Evolutionary conservation across 306 rosid genomes (phyloP).

Genomic region (Casuarina equisetifolia): DNA sequence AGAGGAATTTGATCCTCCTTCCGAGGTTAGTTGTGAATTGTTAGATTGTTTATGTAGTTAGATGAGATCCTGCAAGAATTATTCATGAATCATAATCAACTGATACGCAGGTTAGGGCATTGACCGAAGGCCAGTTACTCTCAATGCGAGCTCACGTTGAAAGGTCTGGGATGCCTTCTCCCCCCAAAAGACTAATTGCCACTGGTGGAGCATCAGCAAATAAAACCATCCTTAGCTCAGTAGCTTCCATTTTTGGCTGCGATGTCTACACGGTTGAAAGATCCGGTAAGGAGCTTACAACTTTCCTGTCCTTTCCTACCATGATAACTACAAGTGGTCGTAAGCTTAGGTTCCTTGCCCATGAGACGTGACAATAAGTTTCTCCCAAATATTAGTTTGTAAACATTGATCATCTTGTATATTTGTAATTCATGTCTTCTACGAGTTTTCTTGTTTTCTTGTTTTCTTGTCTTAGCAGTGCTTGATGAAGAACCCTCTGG

Average conservation of each 20-base stretch:
- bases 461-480: not conserved
- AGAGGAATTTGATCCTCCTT: slow-evolving; percentile 74
- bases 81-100: slow-evolving; percentile 8
- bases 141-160: slow-evolving; percentile 98
- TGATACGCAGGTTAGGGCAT: slow-evolving; percentile 68
- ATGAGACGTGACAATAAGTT: not conserved
- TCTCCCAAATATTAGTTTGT: not conserved
- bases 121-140: slow-evolving; percentile 83
- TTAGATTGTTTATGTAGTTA: slow-evolving; percentile 2
- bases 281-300: slow-evolving; percentile 54
- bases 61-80: slow-evolving; percentile 17
- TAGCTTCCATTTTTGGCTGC: slow-evolving; percentile 88
- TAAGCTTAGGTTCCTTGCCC: no score
- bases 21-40: slow-evolving; percentile 67
- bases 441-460: not conserved
- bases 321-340: not conserved
- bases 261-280: slow-evolving; percentile 90
- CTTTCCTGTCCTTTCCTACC: not conserved
- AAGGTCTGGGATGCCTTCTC: slow-evolving; percentile 95
- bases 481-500: slow-evolving; percentile 19
- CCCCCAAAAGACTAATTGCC: slow-evolving; percentile 88
- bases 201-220: slow-evolving; percentile 97
- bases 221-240: slow-evolving; percentile 59
- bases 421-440: not conserved
- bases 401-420: not conserved